Percentiles rank a stretch among this genome's conserved stretches.
Evolutionary conservation across 768 basidiomycete genomes (phyloP).

Genomic region (Collybia sordida): DNA sequence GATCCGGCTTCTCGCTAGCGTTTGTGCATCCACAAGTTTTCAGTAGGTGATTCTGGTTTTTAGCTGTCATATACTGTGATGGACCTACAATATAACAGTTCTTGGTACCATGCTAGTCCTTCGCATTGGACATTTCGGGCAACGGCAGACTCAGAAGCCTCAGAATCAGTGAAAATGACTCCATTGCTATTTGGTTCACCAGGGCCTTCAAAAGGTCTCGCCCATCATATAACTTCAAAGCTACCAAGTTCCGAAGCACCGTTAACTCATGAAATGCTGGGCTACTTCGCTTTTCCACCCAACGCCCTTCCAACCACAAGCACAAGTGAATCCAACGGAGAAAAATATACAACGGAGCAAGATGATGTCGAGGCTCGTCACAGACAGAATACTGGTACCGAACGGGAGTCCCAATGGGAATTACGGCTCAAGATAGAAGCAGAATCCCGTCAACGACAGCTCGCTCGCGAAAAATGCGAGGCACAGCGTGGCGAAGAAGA

Average conservation of each 20-base stretch:
- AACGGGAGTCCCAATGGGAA: conserved; percentile 2
- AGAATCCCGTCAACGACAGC: conserved; percentile 9
- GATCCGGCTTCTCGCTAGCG: too few relatives aligned
- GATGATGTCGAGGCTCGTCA: neutral
- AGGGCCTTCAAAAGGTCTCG: too few relatives aligned
- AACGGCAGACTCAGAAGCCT: too few relatives aligned
- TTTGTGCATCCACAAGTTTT: too few relatives aligned
- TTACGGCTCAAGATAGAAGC: conserved; percentile 3
- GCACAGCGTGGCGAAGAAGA: conserved; percentile 51
- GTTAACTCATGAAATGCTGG: neutral
- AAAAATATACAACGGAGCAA: neutral
- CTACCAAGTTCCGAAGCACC: neutral
- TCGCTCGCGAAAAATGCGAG: conserved; percentile 36
- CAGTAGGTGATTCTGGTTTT: too few relatives aligned
- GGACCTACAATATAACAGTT: too few relatives aligned
- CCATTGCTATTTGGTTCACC: too few relatives aligned
- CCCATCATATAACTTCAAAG: too few relatives aligned
- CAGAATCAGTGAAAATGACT: too few relatives aligned
- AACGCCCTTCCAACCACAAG: neutral
- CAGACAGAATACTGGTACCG: conserved; percentile 1
- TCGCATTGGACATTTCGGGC: too few relatives aligned
- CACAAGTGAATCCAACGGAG: neutral
- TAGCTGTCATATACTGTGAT: too few relatives aligned
- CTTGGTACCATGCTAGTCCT: neutral
- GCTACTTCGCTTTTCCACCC: conserved; percentile 12